These are phyloP conservation scores for Corchorus olitorius DNA, from an alignment of 345 rosid genomes.

Conservation along the genomic window DNA sequence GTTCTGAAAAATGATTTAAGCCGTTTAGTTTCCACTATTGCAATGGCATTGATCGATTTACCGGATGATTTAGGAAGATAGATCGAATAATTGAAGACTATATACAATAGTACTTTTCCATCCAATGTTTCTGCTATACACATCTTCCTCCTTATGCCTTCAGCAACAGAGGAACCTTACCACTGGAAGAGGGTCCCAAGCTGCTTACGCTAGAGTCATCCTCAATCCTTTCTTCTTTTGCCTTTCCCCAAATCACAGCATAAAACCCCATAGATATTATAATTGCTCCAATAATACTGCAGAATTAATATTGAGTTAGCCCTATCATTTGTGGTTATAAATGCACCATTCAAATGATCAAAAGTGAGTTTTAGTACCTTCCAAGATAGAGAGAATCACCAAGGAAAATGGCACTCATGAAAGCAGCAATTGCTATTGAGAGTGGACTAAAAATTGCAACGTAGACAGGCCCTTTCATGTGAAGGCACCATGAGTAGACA, in stretches of 20 bases:
- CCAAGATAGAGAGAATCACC: slow-evolving; percentile 13
- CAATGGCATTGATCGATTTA: not conserved
- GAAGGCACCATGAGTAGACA: not conserved
- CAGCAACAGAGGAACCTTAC: not conserved
- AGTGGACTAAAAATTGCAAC: slow-evolving; percentile 11
- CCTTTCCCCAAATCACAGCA: slow-evolving; percentile 35
- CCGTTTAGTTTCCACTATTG: not conserved
- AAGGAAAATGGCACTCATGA: slow-evolving; percentile 4
- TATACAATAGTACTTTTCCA: not conserved
- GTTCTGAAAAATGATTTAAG: not conserved
- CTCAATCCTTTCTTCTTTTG: slow-evolving; percentile 19
- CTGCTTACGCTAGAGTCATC: not conserved
- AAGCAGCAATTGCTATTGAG: not conserved
- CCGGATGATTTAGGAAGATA: not conserved
- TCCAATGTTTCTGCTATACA: not conserved
- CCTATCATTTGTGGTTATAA: not conserved
- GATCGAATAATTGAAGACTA: not conserved
- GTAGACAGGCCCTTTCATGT: slow-evolving; percentile 14
- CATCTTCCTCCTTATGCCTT: not conserved
- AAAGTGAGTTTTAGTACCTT: slow-evolving; percentile 4
- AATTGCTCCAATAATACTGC: slow-evolving; percentile 11
- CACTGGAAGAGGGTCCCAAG: not conserved
- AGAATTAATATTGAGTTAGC: not conserved
- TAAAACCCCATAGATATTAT: slow-evolving; percentile 29
- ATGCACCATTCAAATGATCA: not conserved